Percentiles rank a stretch among this genome's conserved stretches.
phyloP scores from a whole-genome alignment of 2,329 filamentous ascomycete species.

The Paracamarosporium sp. region DNA sequence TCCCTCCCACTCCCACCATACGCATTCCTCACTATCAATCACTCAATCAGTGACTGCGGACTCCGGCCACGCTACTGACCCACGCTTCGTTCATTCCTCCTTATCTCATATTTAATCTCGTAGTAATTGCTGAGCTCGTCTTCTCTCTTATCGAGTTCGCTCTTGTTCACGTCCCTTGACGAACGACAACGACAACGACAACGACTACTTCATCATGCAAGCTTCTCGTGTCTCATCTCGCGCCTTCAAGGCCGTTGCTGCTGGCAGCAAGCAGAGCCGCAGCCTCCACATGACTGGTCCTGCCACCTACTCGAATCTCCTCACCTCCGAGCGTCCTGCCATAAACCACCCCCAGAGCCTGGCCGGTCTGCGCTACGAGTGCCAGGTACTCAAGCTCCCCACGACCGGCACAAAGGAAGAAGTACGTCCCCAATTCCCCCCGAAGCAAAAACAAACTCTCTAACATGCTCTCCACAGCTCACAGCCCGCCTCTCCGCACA shows the following conservation, averaged over 20 bases:
- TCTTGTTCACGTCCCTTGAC: conserved; percentile 2
- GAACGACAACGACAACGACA: no score
- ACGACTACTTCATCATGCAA: conserved; percentile 48
- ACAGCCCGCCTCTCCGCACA: conserved; percentile 60
- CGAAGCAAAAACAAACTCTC: background rate
- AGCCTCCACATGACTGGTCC: conserved; percentile 67
- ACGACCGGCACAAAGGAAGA: conserved; percentile 57
- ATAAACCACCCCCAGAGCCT: conserved; percentile 59
- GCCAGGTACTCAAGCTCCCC: conserved; percentile 57
- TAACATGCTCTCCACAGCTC: conserved; percentile 45
- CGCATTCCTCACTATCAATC: conserved; percentile 3
- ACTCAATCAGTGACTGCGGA: conserved; percentile 6
- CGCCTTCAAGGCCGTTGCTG: conserved; percentile 50
- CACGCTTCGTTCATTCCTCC: conserved; percentile 5
- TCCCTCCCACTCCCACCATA: background rate
- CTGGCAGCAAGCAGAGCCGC: conserved; percentile 51
- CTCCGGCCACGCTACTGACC: conserved; percentile 5
- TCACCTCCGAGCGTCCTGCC: conserved; percentile 59
- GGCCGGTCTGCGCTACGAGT: conserved; percentile 59
- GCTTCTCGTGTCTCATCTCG: conserved; percentile 51
- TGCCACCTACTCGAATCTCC: conserved; percentile 60
- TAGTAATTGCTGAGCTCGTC: conserved; percentile 7
- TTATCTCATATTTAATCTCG: conserved; percentile 11
- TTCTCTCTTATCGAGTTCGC: conserved; percentile 7
- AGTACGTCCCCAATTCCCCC: conserved; percentile 40